Percentiles rank a stretch among this genome's conserved stretches.
These are phyloP conservation scores for Xylaria hypoxylon DNA, from an alignment of 2,329 filamentous ascomycete species.

Conservation along the genomic window DNA sequence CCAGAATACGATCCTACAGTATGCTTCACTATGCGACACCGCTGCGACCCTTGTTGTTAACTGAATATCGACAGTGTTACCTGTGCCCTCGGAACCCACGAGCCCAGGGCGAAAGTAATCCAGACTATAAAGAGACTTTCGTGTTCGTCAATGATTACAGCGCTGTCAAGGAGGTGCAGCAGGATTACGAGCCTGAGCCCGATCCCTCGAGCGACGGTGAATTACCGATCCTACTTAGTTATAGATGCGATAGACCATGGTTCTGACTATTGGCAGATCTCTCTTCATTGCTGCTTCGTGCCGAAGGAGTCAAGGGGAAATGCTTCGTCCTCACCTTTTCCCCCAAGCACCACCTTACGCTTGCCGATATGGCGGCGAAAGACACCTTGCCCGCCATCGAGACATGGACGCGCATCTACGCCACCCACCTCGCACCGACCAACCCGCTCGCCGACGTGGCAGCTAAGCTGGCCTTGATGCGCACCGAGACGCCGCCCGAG, in stretches of 20 bases:
- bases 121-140: conserved; percentile 86
- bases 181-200: conserved; percentile 71
- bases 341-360: conserved; percentile 86
- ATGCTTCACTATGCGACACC: conserved; percentile 41
- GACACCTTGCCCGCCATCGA: conserved; percentile 87
- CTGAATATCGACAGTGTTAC: conserved; percentile 74
- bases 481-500: conserved; percentile 52
- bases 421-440: conserved; percentile 78
- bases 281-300: conserved; percentile 80
- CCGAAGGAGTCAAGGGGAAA: conserved; percentile 89
- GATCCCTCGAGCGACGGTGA: conserved; percentile 55
- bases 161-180: conserved; percentile 93
- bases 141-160: conserved; percentile 98
- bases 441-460: conserved; percentile 69
- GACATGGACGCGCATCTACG: conserved; percentile 93
- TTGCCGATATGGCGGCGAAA: conserved; percentile 83
- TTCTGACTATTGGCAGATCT: conserved; percentile 64
- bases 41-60: conserved; percentile 16
- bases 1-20: conserved; percentile 84
- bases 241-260: background rate
- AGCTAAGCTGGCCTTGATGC: conserved; percentile 54
- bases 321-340: conserved; percentile 98
- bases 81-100: conserved; percentile 92
- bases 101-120: conserved; percentile 87
- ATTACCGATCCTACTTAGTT: background rate